A percentile compares a stretch with the other conserved stretches of the same genome.
phyloP scores from a whole-genome alignment of 192 early-diverging fungal genomes.

The Oehlia diaphana region DNA sequence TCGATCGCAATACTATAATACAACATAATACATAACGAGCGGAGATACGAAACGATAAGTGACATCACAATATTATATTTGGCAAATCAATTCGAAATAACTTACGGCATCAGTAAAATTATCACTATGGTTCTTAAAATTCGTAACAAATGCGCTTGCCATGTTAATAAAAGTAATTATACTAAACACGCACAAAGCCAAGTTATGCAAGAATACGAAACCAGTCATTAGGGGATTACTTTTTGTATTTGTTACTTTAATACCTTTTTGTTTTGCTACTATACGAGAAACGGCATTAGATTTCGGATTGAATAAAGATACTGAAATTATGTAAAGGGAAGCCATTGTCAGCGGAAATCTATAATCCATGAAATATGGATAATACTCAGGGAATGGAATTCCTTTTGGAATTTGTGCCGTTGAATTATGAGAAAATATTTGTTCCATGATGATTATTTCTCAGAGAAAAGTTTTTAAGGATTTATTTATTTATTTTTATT shows the following conservation, averaged over 20 bases:
- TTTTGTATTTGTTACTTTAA: slow-evolving; percentile 38
- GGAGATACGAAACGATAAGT: background rate
- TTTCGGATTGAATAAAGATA: slow-evolving; percentile 52
- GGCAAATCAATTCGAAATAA: slow-evolving; percentile 6
- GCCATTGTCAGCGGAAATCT: slow-evolving; percentile 61
- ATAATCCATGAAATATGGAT: slow-evolving; percentile 73
- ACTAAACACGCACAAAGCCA: slow-evolving; percentile 68
- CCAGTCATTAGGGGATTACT: slow-evolving; percentile 61
- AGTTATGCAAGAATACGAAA: slow-evolving; percentile 78
- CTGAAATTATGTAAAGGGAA: slow-evolving; percentile 47
- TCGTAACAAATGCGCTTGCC: slow-evolving; percentile 54
- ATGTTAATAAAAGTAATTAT: slow-evolving; percentile 67
- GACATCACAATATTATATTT: background rate
- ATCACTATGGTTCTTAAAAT: slow-evolving; percentile 46
- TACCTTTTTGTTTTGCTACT: slow-evolving; percentile 51
- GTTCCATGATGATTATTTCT: background rate
- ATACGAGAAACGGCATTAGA: slow-evolving; percentile 54
- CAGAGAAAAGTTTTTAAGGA: no score
- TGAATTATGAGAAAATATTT: background rate
- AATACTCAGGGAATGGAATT: slow-evolving; percentile 68
- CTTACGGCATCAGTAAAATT: slow-evolving; percentile 60
- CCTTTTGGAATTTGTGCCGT: slow-evolving; percentile 20
- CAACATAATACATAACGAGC: no score
- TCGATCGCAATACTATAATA: slow-evolving; percentile 61
- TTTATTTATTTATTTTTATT: no score